Percentiles rank a stretch among this genome's conserved stretches.
phyloP scores from a whole-genome alignment of 2,329 filamentous ascomycete genomes.

The Colletotrichum noveboracense region DNA sequence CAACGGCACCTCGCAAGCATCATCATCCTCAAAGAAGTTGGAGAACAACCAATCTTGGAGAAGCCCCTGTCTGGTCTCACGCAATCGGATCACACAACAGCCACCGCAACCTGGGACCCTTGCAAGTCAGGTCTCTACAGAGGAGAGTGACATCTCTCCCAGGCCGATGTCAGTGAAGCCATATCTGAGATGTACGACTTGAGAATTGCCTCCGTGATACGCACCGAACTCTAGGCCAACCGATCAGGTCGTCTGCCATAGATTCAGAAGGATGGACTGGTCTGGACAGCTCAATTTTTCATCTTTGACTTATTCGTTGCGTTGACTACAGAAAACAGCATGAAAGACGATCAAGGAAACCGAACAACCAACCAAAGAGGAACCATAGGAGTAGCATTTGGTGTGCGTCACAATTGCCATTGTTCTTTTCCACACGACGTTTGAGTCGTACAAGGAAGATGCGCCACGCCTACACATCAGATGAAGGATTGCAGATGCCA shows the following conservation, averaged over 20 bases:
- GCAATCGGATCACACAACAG: conserved; percentile 6
- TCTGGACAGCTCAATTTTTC: background rate
- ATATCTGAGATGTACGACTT: background rate
- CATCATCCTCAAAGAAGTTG: background rate
- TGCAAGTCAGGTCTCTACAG: background rate
- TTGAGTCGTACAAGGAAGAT: background rate
- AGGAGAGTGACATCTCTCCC: background rate
- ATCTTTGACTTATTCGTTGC: background rate
- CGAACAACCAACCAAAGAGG: background rate
- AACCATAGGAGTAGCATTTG: background rate
- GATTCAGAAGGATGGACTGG: background rate
- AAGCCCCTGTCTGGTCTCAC: background rate
- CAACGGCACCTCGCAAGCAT: background rate
- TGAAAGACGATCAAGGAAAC: background rate
- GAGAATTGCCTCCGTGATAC: background rate
- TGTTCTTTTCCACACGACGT: background rate
- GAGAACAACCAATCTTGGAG: conserved; percentile 10
- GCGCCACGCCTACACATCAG: background rate
- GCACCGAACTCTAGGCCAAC: background rate
- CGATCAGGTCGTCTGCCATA: background rate
- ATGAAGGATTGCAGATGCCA: background rate
- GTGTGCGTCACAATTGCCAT: background rate
- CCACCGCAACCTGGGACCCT: background rate
- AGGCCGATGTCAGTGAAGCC: background rate
- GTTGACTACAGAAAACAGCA: background rate